Evolutionary conservation across 108 stramenopile genomes (phyloP).

Genomic region (Cyclotella atomus): DNA sequence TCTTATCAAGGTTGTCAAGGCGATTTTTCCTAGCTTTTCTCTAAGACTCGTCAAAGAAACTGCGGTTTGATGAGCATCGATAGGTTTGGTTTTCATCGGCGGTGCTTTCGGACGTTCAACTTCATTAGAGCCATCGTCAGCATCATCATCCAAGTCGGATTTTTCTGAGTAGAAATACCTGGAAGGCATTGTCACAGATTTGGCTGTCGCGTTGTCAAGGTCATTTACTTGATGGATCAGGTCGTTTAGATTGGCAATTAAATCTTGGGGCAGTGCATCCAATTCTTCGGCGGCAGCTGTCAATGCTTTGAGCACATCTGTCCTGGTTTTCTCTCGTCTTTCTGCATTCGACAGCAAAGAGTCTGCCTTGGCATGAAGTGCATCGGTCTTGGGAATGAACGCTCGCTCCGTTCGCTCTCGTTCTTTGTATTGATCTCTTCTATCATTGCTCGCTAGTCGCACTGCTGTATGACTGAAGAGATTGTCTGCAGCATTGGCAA

Average conservation of each 20-base stretch:
- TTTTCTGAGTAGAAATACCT: constrained; percentile 9
- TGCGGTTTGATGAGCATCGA: constrained; percentile 41
- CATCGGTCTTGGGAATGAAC: constrained; percentile 22
- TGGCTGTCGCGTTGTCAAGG: constrained; percentile 27
- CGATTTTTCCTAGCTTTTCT: constrained; percentile 37
- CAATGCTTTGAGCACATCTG: constrained; percentile 41
- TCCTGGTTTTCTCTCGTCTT: constrained; percentile 18
- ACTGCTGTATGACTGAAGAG: constrained; percentile 37
- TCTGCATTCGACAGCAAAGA: constrained; percentile 22
- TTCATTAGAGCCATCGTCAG: too few species aligned
- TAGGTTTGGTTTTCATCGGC: constrained; percentile 20
- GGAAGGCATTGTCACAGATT: constrained; percentile 25
- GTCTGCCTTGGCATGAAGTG: constrained; percentile 18
- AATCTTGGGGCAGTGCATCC: constrained; percentile 43
- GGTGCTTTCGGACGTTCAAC: not conserved
- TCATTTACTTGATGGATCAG: constrained; percentile 38
- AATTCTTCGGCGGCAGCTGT: constrained; percentile 43
- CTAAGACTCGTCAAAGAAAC: constrained; percentile 31
- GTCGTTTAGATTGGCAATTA: constrained; percentile 33
- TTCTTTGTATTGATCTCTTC: constrained; percentile 13
- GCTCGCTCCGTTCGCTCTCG: constrained; percentile 24
- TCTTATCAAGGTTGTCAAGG: constrained; percentile 38
- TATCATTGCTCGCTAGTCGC: constrained; percentile 26
- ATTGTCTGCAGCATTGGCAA: constrained; percentile 32
- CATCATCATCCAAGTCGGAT: not conserved